Evolutionary conservation across 441 rosid species (phyloP).

Genomic region (Euphorbia celastroides): DNA sequence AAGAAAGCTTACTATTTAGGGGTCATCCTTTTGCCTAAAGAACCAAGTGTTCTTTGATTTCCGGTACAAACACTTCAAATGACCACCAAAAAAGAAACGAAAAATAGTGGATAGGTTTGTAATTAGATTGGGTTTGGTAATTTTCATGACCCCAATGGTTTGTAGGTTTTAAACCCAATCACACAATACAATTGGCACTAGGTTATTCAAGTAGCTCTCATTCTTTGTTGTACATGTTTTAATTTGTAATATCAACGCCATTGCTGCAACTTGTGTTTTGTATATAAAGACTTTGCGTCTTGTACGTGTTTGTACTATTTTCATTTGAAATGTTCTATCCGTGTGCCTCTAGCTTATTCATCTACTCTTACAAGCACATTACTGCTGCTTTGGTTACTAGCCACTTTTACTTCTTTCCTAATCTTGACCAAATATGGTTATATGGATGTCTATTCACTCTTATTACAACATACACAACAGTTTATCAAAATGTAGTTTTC

Average conservation of each 20-base stretch:
- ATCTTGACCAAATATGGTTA: too few species aligned
- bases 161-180: slow-evolving; percentile 14
- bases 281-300: background rate
- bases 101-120: background rate
- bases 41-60: background rate
- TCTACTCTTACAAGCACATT: too few species aligned
- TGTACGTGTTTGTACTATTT: background rate
- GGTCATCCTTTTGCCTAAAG: background rate
- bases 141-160: slow-evolving; percentile 7
- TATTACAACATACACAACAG: too few species aligned
- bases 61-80: background rate
- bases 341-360: background rate
- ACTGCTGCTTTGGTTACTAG: too few species aligned
- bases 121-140: background rate
- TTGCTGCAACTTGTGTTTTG: background rate
- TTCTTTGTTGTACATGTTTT: slow-evolving; percentile 26
- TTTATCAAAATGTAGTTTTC: too few species aligned
- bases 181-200: slow-evolving; percentile 10
- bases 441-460: too few species aligned
- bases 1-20: background rate
- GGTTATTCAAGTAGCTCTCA: slow-evolving; percentile 24
- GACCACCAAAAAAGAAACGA: background rate
- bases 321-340: too few species aligned
- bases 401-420: too few species aligned
- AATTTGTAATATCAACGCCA: slow-evolving; percentile 10